Base-by-base conservation (phyloP, 179 eudicot species). In the Monotropa hypopitys region DNA sequence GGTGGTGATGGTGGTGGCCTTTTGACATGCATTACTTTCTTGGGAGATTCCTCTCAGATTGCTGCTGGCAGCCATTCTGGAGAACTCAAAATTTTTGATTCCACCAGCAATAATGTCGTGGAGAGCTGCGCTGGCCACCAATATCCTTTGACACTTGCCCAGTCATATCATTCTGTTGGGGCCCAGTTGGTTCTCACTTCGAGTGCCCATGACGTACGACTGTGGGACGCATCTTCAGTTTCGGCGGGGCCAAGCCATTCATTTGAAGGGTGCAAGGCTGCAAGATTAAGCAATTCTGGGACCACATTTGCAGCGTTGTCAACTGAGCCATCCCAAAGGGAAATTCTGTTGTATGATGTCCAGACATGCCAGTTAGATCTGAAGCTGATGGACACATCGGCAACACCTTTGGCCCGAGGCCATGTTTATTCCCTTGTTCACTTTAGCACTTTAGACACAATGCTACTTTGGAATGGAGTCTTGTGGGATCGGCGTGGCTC, bases 381-480 rank as follows among this genome's bases (percentile, higher is more conserved):
- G 79, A 93, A 84, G 61, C 86, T 96, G 54, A 77, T 86, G 9
- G 97, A 96, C 69, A 81, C 87, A 54, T 83, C 89, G 71, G 75
- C 86, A 35, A 84, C 78, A 68, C 68, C 88, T 42, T 86, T 90
- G 12, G 87, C 88, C 50, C 86, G 90, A 38, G 94, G 94, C 35
- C 89, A 87, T 82, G 78, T 82, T 11, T 90, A 86, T 80, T 88
- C 98, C 38, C 92, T 76, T 5, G 87, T 91, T 72, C 98, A 93
- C 84, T 93, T 91, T 62, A 93, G 89, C 83, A 97, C 97, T 54
- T 87, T 87, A 11, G 99, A 93, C 78, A 84, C 84, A 23, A 85
- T 88, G 96, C 83, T 96, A 69, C 92, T 96, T 32, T 96, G 98
- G 98, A 89, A 96, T 80, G 99, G 99, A 28, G 89, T 96, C 73